Evolutionary conservation across 768 basidiomycete genomes (phyloP).

Genomic region (Lactarius deliciosus): DNA sequence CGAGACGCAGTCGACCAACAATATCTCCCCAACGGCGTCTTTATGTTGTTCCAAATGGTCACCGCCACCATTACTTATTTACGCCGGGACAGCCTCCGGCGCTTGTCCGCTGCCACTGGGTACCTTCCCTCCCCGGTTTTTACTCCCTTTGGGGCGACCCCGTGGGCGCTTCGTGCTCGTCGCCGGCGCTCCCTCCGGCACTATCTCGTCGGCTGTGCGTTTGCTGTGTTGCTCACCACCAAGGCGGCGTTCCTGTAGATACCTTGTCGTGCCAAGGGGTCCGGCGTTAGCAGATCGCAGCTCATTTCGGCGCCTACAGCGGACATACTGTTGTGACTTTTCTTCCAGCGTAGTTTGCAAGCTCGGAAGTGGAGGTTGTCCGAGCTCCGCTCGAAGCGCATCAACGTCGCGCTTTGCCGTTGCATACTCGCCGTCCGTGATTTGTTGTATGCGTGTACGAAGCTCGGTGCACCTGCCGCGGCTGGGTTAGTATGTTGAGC

Average conservation of each 20-base stretch:
- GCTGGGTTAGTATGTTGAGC: conserved; percentile 18
- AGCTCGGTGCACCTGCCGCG: conserved; percentile 59
- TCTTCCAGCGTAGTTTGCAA: conserved; percentile 75
- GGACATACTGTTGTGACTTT: conserved; percentile 52
- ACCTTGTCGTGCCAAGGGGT: conserved; percentile 30
- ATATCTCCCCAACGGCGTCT: background rate
- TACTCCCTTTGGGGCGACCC: conserved; percentile 40
- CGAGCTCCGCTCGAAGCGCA: conserved; percentile 69
- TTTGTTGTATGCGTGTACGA: conserved; percentile 58
- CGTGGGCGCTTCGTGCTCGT: conserved; percentile 37
- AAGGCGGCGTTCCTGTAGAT: conserved; percentile 37
- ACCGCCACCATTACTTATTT: background rate
- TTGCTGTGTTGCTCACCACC: conserved; percentile 32
- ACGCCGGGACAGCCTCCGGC: conserved; percentile 14
- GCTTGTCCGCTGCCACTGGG: conserved; percentile 10
- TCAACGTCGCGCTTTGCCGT: conserved; percentile 76
- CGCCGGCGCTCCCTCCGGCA: conserved; percentile 28
- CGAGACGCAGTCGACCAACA: background rate
- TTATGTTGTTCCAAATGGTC: background rate
- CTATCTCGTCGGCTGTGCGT: conserved; percentile 33
- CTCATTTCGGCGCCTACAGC: conserved; percentile 3
- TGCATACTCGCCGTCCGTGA: conserved; percentile 78
- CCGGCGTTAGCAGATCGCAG: conserved; percentile 3
- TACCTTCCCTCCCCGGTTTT: conserved; percentile 32
- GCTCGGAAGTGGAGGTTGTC: conserved; percentile 69